Conservation (phyloP, 2,329 filamentous ascomycete genomes). For the Fusarium fracticaudum region DNA sequence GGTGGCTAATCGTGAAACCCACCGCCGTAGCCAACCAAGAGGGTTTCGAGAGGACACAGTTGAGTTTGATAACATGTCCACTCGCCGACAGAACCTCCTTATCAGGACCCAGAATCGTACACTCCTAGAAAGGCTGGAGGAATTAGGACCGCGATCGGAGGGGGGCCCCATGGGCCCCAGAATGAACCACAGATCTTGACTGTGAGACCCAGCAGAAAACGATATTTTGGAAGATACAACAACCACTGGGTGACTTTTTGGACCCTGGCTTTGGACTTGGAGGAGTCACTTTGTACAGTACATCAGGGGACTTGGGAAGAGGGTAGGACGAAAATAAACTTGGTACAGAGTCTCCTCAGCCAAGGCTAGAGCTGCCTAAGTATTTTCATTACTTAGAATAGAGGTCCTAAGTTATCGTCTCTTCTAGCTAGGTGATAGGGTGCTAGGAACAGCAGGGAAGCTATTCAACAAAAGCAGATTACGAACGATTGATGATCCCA, state of each 20-base stretch:
- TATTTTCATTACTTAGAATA: not conserved
- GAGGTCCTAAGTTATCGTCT: not conserved
- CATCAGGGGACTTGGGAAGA: not conserved
- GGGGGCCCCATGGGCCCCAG: not conserved
- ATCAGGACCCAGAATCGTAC: not conserved
- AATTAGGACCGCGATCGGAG: not conserved
- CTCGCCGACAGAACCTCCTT: not conserved
- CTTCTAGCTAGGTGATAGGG: no score
- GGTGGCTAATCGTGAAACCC: not conserved
- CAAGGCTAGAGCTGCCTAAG: not conserved
- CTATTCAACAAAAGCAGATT: not conserved
- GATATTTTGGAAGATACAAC: not conserved
- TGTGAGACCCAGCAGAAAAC: no score
- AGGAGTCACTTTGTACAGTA: not conserved
- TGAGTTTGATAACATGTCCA: conserved; percentile 12
- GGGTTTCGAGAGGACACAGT: conserved; percentile 11
- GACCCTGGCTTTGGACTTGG: not conserved
- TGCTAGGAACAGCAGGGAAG: not conserved
- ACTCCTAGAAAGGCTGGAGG: fast-evolving
- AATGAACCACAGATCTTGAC: not conserved
- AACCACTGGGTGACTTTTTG: not conserved
- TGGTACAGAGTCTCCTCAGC: not conserved
- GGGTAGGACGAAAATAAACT: not conserved
- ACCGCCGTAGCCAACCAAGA: not conserved
- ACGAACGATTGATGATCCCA: not conserved